Conservation (phyloP, 106 monocot genomes). For the Apostasia ramifera region DNA sequence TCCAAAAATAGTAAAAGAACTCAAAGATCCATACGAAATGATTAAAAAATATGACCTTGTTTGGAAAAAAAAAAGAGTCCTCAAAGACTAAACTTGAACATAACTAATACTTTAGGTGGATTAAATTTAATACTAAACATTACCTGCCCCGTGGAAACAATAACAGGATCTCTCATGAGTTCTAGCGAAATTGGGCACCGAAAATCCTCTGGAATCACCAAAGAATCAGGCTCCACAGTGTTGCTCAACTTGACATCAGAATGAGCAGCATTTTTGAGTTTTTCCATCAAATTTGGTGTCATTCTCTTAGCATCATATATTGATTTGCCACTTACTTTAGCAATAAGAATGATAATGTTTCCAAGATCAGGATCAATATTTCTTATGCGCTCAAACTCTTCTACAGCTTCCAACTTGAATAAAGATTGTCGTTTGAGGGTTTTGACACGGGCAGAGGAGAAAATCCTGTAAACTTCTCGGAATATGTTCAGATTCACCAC, state of each 20-base stretch:
- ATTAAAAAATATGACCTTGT: no score
- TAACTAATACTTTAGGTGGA: no score
- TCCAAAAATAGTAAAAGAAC: no score
- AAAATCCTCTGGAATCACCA: slow-evolving; percentile 59
- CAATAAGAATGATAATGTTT: slow-evolving; percentile 27
- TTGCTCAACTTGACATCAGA: slow-evolving; percentile 15
- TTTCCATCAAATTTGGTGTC: slow-evolving; percentile 16
- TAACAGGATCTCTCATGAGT: slow-evolving; percentile 70
- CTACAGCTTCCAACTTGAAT: neutral
- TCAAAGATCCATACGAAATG: no score
- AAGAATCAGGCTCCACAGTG: slow-evolving; percentile 26
- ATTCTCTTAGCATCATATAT: slow-evolving; percentile 21
- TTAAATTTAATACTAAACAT: no score
- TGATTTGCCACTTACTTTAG: slow-evolving; percentile 38
- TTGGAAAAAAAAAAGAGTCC: no score
- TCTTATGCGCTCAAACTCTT: slow-evolving; percentile 5
- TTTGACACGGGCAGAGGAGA: slow-evolving; percentile 13
- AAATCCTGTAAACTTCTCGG: slow-evolving; percentile 39
- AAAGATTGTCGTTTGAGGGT: slow-evolving; percentile 11
- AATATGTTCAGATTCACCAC: slow-evolving; percentile 37
- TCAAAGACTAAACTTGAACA: no score
- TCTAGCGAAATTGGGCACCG: slow-evolving; percentile 66
- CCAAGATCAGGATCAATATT: slow-evolving; percentile 12
- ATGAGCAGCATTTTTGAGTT: slow-evolving; percentile 5
- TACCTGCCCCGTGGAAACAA: slow-evolving; percentile 74